Evolutionary conservation across 1,284 basidiomycete species (phyloP).

Genomic region (Pseudozyma tsukubaensis): DNA sequence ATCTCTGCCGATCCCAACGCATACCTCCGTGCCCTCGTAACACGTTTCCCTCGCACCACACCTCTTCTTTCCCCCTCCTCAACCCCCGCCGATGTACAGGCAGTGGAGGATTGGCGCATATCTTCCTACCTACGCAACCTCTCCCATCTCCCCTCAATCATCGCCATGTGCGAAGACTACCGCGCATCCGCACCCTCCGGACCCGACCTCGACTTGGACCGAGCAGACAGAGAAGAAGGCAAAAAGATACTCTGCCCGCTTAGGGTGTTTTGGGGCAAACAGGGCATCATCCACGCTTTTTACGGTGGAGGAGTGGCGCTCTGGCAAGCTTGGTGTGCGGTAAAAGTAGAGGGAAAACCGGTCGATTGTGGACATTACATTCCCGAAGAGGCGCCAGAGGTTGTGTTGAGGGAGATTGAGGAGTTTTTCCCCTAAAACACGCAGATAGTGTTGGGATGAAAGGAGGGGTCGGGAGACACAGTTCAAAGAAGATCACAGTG

Average conservation of each 20-base stretch:
- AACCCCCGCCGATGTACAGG: background rate
- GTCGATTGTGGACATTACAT: constrained; percentile 70
- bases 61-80: constrained; percentile 1
- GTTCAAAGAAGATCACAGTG: too few relatives aligned
- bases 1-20: constrained; percentile 67
- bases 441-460: too few relatives aligned
- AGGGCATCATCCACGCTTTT: constrained; percentile 67
- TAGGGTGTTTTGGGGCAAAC: constrained; percentile 67
- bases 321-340: constrained; percentile 62
- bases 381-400: constrained; percentile 66
- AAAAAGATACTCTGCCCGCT: constrained; percentile 60
- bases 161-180: constrained; percentile 69
- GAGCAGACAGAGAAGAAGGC: constrained; percentile 54
- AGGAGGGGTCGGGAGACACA: too few relatives aligned
- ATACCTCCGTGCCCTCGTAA: constrained; percentile 59
- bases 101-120: constrained; percentile 18
- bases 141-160: constrained; percentile 6
- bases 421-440: constrained; percentile 20
- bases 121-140: constrained; percentile 19
- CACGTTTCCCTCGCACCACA: constrained; percentile 26
- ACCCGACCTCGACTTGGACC: constrained; percentile 68
- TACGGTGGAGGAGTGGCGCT: constrained; percentile 58
- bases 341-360: constrained; percentile 52
- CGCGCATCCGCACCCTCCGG: constrained; percentile 67
- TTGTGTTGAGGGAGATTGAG: constrained; percentile 40